Base-by-base conservation (phyloP, 1,139 yeast species). In the Saccharomyces hybrid region DNA sequence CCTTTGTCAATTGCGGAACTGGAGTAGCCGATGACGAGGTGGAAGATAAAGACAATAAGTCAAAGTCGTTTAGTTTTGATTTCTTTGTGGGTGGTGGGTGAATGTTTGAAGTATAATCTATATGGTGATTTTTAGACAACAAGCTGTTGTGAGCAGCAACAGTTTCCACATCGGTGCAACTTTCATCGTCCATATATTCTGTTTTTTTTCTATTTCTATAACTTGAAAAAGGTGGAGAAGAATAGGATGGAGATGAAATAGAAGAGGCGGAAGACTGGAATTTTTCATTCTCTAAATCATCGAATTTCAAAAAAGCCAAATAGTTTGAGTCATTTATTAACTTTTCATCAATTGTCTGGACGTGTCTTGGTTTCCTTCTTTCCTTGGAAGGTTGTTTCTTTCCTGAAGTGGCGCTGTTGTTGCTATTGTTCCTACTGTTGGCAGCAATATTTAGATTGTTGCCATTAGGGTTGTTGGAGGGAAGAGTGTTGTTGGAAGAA, bases 251-350 rank as follows among this genome's bases (percentile, higher is more conserved):
- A 32, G 38, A 32, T n/a, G 38, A 32, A 32, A 32, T 32, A 13
- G 38, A 32, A 32, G 38, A 32, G 14, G 38, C 38, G 19, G 38
- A 32, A 32, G 38, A 32, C n/a, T 32, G 27, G 19, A 52, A 49
- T 25, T 49, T 46, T 13, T 53, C 52, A 23, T 55, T 60, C 7
- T 64, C 63, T 44, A 61, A 64, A 48, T 65, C 69, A 49, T 67
- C 70, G 52, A 66, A 67, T 46, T 67, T 67, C 54, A 67, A 53
- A 50, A 67, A 67, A 27, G 63, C 66, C 57, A 59, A 55, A 47
- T 55, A 55, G 34, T 51, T 50, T 25, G 25, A 26, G 42, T 13
- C 14, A 25, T 29, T 14, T 14, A n/a, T 31, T 25, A n/a, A 13
- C 38, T 44, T 28, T 41, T 46, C 29, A 46, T 34, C 42, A 5